Conservation (phyloP, 2,329 filamentous ascomycete species). For the Whalleya microplaca region DNA sequence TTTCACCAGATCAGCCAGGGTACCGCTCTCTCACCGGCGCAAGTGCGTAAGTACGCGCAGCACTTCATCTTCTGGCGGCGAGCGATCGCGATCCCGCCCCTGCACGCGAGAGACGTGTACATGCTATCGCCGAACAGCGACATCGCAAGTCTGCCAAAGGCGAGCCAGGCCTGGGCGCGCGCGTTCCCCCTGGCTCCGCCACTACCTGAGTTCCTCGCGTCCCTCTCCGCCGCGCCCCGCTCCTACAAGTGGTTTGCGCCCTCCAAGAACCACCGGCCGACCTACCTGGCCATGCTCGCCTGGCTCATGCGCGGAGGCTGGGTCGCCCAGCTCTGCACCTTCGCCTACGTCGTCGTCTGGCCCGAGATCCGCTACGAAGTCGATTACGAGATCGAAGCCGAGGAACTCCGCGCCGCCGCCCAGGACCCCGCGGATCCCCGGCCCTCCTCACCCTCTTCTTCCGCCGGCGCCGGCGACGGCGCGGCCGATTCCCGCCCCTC, state of each 20-base stretch:
- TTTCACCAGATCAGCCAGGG: conserved; percentile 72
- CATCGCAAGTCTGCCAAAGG: conserved; percentile 69
- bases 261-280: conserved; percentile 81
- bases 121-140: conserved; percentile 91
- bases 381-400: conserved; percentile 69
- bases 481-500: conserved; percentile 13
- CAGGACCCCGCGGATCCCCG: conserved; percentile 30
- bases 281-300: conserved; percentile 88
- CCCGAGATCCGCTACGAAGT: conserved; percentile 83
- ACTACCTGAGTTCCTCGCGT: conserved; percentile 83
- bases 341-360: conserved; percentile 84
- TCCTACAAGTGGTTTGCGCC: conserved; percentile 85
- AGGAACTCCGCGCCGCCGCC: conserved; percentile 53
- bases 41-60: conserved; percentile 85
- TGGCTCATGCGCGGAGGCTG: conserved; percentile 93
- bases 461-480: conserved; percentile 26
- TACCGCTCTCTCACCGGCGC: conserved; percentile 73
- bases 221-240: conserved; percentile 78
- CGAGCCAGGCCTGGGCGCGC: conserved; percentile 72
- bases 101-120: conserved; percentile 89
- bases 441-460: conserved; percentile 22
- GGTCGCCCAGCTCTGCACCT: conserved; percentile 91
- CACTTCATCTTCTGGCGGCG: conserved; percentile 97
- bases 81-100: conserved; percentile 85
- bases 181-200: conserved; percentile 83